Evolutionary conservation across 306 rosid genomes (phyloP), one percentile per base, ranked within the genome.

Genomic region (Begonia fuchsioides): DNA sequence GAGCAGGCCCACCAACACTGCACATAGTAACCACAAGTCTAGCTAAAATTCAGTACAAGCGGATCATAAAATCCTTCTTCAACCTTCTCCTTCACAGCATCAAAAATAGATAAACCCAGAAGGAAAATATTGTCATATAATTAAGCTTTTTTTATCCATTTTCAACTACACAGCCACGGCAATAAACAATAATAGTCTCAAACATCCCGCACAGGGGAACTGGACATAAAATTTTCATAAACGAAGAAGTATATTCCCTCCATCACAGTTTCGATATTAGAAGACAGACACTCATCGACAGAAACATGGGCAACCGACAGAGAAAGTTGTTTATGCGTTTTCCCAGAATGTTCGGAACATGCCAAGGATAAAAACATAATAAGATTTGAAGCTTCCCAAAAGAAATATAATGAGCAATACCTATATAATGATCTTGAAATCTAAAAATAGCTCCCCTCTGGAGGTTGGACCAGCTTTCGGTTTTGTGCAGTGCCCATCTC

Each of bases 381-480:
- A 26, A 26, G 35, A 26, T 26, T 3, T 26, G 35, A 26, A 26
- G 8, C 35, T 76, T 79, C 66, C n/a, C 69, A 71, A 62, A 26
- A 59, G 77, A 83, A 68, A 73, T 75, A 83, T 87, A 86, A 57
- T n/a, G 62, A 47, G 6, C 45, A 11, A 59, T 59, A 39, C 19
- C 11, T 41, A 50, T 49, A 59, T 39, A 26, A 26, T 4, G 35
- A 26, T 49, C 63, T 40, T 51, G 61, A 69, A 54, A 63, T 60
- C 88, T 92, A 92, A 77, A 92, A 92, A 82, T 77, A 82, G 77
- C 96, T 82, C 17, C 96, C 99, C 60, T 92, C 99, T 2, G 99
- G 99, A 32, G 99, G 99, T 74, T 92, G 99, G 55, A 92, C 99
- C 65, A 92, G 85, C 88, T 86, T 92, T 58, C 99, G 76, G 82